Conservation (phyloP, 2,329 filamentous ascomycete genomes). For the Podosphaera aphanis region DNA sequence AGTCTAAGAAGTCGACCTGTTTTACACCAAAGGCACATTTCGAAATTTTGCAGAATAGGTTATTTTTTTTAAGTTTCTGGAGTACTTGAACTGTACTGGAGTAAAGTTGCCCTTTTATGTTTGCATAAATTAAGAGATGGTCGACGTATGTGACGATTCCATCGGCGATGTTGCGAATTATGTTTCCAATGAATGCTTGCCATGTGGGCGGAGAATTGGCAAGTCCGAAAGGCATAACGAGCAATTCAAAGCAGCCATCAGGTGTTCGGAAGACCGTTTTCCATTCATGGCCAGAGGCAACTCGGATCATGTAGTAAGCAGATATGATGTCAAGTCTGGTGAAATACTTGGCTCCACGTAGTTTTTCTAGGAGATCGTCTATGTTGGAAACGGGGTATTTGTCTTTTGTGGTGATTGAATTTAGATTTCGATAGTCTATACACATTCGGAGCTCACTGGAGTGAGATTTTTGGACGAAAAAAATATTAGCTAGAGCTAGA, state of each 20-base stretch:
- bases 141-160: background rate
- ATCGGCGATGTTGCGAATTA: background rate
- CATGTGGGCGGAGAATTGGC: conserved; percentile 1
- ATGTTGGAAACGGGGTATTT: conserved; percentile 1
- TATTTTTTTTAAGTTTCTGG: background rate
- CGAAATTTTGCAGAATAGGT: background rate
- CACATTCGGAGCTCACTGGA: background rate
- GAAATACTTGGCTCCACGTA: too few species aligned
- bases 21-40: background rate
- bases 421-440: background rate
- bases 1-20: background rate
- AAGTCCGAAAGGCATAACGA: conserved; percentile 2
- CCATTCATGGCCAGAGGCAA: background rate
- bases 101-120: background rate
- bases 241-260: background rate
- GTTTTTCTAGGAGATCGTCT: background rate
- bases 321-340: background rate
- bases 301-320: conserved; percentile 1
- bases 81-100: background rate
- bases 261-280: background rate
- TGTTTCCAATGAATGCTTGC: background rate
- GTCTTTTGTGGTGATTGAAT: background rate
- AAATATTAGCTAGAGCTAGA: too few species aligned
- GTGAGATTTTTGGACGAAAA: too few species aligned
- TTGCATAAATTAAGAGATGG: background rate